These are phyloP conservation scores for Silene coronaria DNA, from an alignment of 179 eudicot species.

Conservation along the genomic window DNA sequence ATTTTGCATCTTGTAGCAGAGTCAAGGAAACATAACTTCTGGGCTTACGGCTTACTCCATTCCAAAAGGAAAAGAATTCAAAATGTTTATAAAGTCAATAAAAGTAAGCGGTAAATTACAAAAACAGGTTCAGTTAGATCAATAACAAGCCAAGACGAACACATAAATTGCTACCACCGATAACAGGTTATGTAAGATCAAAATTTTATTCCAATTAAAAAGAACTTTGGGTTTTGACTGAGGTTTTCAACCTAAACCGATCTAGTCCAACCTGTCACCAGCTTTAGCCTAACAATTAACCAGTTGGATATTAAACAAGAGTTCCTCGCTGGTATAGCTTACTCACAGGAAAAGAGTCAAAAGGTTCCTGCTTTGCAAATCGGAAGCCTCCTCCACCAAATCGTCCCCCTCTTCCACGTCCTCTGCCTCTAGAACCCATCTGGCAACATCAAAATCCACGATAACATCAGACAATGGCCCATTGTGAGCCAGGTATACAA, in stretches of 20 bases:
- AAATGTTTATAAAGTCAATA: not conserved
- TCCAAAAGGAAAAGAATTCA: not conserved
- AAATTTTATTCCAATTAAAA: not conserved
- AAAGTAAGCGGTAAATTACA: too few species aligned
- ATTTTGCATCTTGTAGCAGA: too few species aligned
- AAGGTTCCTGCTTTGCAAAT: constrained; percentile 21
- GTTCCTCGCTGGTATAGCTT: not conserved
- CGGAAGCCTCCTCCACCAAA: constrained; percentile 26
- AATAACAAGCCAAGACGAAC: too few species aligned
- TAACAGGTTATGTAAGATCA: too few species aligned
- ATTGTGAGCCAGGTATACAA: not conserved
- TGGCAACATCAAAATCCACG: constrained; percentile 8
- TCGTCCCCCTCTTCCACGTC: constrained; percentile 32
- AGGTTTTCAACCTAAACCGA: not conserved
- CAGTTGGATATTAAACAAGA: not conserved
- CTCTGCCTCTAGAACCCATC: constrained; percentile 37
- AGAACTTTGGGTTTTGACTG: not conserved
- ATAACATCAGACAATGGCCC: not conserved
- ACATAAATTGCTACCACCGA: not conserved
- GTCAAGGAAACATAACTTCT: too few species aligned
- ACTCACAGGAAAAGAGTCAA: constrained; percentile 32
- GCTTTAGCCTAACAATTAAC: not conserved
- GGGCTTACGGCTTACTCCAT: not conserved
- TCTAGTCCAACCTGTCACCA: not conserved
- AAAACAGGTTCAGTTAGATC: too few species aligned